A percentile compares a stretch with the other conserved stretches of the same genome.
Conservation (phyloP, 2,329 filamentous ascomycete genomes). For the Trichoderma sp. region DNA sequence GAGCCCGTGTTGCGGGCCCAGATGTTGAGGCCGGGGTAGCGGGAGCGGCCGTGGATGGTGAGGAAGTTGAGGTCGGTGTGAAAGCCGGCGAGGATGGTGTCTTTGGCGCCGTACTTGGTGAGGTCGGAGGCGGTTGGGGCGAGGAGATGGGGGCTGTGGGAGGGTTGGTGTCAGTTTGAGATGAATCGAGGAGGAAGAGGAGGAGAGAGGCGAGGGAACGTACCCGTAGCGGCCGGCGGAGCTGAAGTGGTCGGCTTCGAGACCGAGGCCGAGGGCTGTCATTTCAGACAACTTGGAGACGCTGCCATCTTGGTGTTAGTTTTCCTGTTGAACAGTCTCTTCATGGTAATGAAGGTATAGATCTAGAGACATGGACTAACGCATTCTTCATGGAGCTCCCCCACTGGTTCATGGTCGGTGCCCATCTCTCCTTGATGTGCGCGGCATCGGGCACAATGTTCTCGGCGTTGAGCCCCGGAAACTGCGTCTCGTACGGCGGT, state of each 20-base stretch:
- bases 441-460: constrained; percentile 54
- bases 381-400: constrained; percentile 59
- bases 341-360: neutral
- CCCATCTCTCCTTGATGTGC: constrained; percentile 51
- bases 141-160: constrained; percentile 55
- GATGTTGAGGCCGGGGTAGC: constrained; percentile 60
- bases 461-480: constrained; percentile 53
- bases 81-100: constrained; percentile 62
- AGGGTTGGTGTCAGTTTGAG: neutral
- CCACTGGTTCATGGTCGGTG: constrained; percentile 56
- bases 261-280: constrained; percentile 55
- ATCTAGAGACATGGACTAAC: constrained; percentile 31
- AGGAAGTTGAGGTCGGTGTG: constrained; percentile 65
- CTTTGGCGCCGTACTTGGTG: constrained; percentile 47
- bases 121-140: constrained; percentile 61
- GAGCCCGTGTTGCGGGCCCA: constrained; percentile 63
- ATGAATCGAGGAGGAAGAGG: neutral
- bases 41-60: constrained; percentile 62
- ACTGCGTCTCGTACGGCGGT: constrained; percentile 54
- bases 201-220: neutral
- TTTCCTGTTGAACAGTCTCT: neutral
- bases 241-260: constrained; percentile 52
- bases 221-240: constrained; percentile 56
- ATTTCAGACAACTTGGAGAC: constrained; percentile 59
- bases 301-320: constrained; percentile 30